A percentile compares a stretch with the other conserved stretches of the same genome.
phyloP scores from a whole-genome alignment of 2,329 filamentous ascomycete species.

The Scytalidium sp. region DNA sequence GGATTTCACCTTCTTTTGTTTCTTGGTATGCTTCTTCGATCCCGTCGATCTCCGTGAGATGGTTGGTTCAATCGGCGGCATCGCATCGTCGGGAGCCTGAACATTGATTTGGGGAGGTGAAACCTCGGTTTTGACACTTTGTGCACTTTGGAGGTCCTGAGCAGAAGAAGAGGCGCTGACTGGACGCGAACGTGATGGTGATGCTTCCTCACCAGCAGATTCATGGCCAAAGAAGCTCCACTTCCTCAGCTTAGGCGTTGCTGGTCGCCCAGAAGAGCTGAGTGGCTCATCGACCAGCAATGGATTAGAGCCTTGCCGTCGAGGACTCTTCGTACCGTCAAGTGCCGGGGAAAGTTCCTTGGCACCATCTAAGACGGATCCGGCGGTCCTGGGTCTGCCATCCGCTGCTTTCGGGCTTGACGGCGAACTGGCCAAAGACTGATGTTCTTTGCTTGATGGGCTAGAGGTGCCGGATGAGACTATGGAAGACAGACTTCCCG shows the following conservation, averaged over 20 bases:
- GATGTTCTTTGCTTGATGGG: constrained; percentile 36
- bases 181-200: constrained; percentile 44
- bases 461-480: constrained; percentile 57
- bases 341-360: constrained; percentile 31
- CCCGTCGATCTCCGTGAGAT: constrained; percentile 19
- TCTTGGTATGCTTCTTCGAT: constrained; percentile 38
- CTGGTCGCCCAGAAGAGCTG: constrained; percentile 9
- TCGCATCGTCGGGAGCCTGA: constrained; percentile 14
- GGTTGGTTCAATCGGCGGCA: constrained; percentile 19
- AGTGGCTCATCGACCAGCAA: constrained; percentile 38
- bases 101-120: constrained; percentile 8
- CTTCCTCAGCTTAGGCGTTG: constrained; percentile 26
- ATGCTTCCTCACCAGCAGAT: constrained; percentile 32
- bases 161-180: constrained; percentile 38
- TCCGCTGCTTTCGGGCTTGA: constrained; percentile 41
- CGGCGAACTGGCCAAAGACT: constrained; percentile 25
- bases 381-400: constrained; percentile 66
- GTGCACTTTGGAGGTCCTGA: constrained; percentile 30
- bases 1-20: constrained; percentile 71
- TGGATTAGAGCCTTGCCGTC: constrained; percentile 58
- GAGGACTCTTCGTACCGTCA: constrained; percentile 21
- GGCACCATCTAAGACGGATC: constrained; percentile 56
- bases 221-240: constrained; percentile 30
- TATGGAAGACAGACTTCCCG: constrained; percentile 77
- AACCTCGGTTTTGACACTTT: constrained; percentile 19